A percentile compares a stretch with the other conserved stretches of the same genome.
phyloP scores from a whole-genome alignment of 352 stramenopile genomes.

The Pythium rhizo-oryzae region DNA sequence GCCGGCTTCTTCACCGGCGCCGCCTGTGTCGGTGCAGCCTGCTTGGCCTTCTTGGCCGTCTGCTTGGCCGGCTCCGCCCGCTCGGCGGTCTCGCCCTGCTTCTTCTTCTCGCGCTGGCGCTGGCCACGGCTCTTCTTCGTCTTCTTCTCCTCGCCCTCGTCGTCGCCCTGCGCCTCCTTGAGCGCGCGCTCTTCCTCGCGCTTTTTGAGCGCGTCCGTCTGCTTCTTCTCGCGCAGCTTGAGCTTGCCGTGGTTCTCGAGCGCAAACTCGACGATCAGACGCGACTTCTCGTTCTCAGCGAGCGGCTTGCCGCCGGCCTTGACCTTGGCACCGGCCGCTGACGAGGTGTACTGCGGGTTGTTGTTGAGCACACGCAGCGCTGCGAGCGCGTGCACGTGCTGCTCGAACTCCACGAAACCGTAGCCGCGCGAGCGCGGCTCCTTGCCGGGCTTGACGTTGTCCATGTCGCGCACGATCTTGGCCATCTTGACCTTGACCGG shows the following conservation, averaged over 20 bases:
- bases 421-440: constrained; percentile 67
- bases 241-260: constrained; percentile 90
- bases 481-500: constrained; percentile 81
- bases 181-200: constrained; percentile 68
- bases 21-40: constrained; percentile 38
- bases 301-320: constrained; percentile 36
- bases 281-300: constrained; percentile 61
- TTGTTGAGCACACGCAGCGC: constrained; percentile 97
- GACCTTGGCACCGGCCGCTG: constrained; percentile 52
- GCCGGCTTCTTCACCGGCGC: constrained; percentile 25
- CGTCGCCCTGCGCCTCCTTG: constrained; percentile 57
- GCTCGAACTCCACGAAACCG: constrained; percentile 97
- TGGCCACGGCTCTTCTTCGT: constrained; percentile 73
- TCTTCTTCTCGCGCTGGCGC: constrained; percentile 80
- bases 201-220: constrained; percentile 66
- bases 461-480: constrained; percentile 82
- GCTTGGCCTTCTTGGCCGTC: not conserved
- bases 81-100: constrained; percentile 30
- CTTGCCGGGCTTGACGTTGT: constrained; percentile 64
- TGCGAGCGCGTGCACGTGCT: constrained; percentile 96
- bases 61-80: not conserved
- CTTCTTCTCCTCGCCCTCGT: constrained; percentile 1
- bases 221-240: constrained; percentile 81
- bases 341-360: constrained; percentile 91
- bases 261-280: constrained; percentile 90